Evolutionary conservation across 768 basidiomycete species (phyloP).

Genomic region (Termitomyces sp.): DNA sequence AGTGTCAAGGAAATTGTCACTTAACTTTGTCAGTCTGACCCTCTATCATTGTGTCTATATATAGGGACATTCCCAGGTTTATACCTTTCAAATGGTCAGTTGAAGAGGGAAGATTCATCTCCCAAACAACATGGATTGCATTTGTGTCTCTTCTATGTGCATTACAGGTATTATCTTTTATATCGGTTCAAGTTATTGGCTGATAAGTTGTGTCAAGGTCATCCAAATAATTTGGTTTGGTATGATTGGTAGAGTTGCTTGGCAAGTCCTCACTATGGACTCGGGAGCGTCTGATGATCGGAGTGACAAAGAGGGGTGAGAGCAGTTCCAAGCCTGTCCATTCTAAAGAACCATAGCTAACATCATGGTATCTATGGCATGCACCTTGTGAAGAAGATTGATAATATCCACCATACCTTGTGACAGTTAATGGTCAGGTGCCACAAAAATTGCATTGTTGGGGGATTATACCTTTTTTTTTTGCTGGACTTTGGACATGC

Average conservation of each 20-base stretch:
- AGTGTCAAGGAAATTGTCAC: no score
- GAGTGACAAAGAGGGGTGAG: constrained; percentile 76
- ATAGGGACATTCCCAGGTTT: constrained; percentile 41
- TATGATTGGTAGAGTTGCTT: constrained; percentile 83
- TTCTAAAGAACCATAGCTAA: constrained; percentile 6
- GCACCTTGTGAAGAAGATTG: no score
- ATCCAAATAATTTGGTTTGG: constrained; percentile 80
- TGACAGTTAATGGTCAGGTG: no score
- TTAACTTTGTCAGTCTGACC: no score
- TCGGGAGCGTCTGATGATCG: constrained; percentile 76
- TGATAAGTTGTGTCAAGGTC: constrained; percentile 33
- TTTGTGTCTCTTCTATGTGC: constrained; percentile 54
- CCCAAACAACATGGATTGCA: constrained; percentile 29
- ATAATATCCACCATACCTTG: no score
- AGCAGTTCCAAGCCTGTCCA: neutral
- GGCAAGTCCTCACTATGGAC: constrained; percentile 64
- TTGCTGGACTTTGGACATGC: no score
- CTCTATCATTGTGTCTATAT: constrained; percentile 58
- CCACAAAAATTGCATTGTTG: no score
- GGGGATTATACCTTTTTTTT: no score
- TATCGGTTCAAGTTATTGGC: constrained; percentile 1
- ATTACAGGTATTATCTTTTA: constrained; percentile 47
- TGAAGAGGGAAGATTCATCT: constrained; percentile 50
- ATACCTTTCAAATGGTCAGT: constrained; percentile 57
- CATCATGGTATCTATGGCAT: constrained; percentile 14